Base-by-base conservation (phyloP, 139 green algal species). In the Helicosporidium sp. region DNA sequence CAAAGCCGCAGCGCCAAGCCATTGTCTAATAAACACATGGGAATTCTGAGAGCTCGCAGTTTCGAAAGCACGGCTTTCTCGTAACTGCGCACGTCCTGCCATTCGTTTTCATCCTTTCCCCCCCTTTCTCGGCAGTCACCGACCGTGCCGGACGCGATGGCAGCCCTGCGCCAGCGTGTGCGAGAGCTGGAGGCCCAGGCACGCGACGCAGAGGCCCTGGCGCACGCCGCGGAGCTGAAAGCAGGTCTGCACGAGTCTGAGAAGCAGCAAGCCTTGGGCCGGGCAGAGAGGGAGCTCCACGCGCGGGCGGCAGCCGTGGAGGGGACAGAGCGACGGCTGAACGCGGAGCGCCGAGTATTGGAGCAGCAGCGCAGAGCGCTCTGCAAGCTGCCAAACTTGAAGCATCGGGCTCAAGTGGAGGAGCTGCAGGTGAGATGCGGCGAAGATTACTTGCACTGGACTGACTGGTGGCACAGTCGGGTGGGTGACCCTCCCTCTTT, bases 341-440 rank as follows among this genome's bases (percentile, higher is more conserved):
- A 67, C 42, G 60, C 71, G 2, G 77, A 90, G 37, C 49, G 66
- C 15, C 54, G 68, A 0, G 68, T 82, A 35, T 66, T 92, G 36
- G 76, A 86, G 54, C 78, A 87, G 68, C 76, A 77, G 65, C 61
- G 51, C 48, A 46, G 59, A 0, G 68, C 64, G 8, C 41, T 84
- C 48, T 36, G 75, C 7, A 73, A 78, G 55, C 54, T 91, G 49
- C 80, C 79, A 29, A 84, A 49, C 39, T 78, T 78, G 47, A 84
- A 84, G 60, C 76, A 91, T 55, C 71, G 74, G 17, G 57, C 37
- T 17, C 70, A 80, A 37, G 48, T 77, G 22, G 48, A 43, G 15
- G 51, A 64, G 46, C 20, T 65, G 23, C 39, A 61, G 52, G 49
- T 62, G 35, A 24, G 36, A 22, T 4, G 31, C 31, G 17, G 24